These are phyloP conservation scores for Sarocladium brachiariae DNA, from an alignment of 2,329 filamentous ascomycete genomes.

Conservation along the genomic window DNA sequence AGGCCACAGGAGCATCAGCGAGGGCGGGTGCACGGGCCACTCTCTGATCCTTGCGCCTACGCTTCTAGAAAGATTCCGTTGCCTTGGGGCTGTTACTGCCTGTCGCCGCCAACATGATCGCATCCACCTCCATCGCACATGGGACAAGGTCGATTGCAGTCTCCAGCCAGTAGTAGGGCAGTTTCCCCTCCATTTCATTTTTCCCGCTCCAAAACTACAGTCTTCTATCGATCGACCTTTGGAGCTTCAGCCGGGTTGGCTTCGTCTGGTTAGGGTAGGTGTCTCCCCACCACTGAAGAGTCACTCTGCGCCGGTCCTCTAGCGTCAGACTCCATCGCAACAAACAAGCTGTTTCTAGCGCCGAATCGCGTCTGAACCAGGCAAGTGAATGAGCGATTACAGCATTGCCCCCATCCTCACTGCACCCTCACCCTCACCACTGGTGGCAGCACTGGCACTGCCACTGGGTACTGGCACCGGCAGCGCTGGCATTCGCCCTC, in stretches of 20 bases:
- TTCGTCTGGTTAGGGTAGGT: too few relatives aligned
- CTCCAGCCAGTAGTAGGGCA: too few relatives aligned
- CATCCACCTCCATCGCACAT: not conserved
- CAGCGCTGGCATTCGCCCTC: conserved; percentile 1
- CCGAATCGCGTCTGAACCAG: too few relatives aligned
- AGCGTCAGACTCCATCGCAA: not conserved
- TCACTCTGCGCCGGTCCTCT: not conserved
- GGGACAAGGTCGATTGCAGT: not conserved
- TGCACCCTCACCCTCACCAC: conserved; percentile 4
- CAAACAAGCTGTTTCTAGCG: not conserved
- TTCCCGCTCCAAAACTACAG: too few relatives aligned
- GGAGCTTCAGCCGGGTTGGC: too few relatives aligned
- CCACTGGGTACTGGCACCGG: too few relatives aligned
- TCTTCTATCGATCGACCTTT: too few relatives aligned
- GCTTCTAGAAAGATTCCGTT: conserved; percentile 22
- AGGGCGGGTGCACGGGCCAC: conserved; percentile 9
- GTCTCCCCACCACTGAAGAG: too few relatives aligned
- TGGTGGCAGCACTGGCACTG: too few relatives aligned
- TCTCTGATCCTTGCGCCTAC: conserved; percentile 7
- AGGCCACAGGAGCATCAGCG: conserved; percentile 3
- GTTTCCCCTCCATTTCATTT: too few relatives aligned
- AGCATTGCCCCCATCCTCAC: conserved; percentile 7
- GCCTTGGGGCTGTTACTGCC: conserved; percentile 7
- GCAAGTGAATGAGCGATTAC: not conserved
- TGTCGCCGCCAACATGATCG: not conserved